These are phyloP conservation scores for Blastomyces gilchristii DNA, from an alignment of 2,329 filamentous ascomycete species.

Conservation along the genomic window DNA sequence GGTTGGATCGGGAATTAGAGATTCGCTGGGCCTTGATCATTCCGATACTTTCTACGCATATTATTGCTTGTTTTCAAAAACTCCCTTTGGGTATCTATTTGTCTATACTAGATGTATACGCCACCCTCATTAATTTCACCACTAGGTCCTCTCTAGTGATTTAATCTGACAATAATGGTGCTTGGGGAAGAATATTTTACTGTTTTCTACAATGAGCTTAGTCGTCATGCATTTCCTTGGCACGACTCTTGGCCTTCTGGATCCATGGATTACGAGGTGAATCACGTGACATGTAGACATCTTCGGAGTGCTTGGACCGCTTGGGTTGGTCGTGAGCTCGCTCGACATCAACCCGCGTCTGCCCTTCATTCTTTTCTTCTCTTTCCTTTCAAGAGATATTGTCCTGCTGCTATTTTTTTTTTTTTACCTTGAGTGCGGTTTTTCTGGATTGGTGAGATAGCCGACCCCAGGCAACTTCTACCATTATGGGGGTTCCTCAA, in stretches of 20 bases:
- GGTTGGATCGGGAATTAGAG: not conserved
- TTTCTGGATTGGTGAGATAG: not conserved
- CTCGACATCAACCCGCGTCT: not conserved
- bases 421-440: too few species aligned
- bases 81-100: not conserved
- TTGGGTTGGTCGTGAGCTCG: not conserved
- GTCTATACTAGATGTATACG: not conserved
- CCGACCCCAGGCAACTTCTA: not conserved
- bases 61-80: not conserved
- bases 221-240: not conserved
- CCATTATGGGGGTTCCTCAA: constrained; percentile 51
- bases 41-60: not conserved
- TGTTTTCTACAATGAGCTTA: not conserved
- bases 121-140: not conserved
- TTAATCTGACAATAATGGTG: not conserved
- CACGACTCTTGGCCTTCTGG: not conserved
- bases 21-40: not conserved
- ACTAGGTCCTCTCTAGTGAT: not conserved
- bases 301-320: not conserved
- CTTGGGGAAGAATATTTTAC: not conserved
- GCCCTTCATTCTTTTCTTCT: not conserved
- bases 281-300: not conserved
- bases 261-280: too few species aligned
- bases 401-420: too few species aligned
- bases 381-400: not conserved